These are phyloP conservation scores for Lanmaoa rubissima DNA, from an alignment of 768 basidiomycete genomes.

Conservation along the genomic window DNA sequence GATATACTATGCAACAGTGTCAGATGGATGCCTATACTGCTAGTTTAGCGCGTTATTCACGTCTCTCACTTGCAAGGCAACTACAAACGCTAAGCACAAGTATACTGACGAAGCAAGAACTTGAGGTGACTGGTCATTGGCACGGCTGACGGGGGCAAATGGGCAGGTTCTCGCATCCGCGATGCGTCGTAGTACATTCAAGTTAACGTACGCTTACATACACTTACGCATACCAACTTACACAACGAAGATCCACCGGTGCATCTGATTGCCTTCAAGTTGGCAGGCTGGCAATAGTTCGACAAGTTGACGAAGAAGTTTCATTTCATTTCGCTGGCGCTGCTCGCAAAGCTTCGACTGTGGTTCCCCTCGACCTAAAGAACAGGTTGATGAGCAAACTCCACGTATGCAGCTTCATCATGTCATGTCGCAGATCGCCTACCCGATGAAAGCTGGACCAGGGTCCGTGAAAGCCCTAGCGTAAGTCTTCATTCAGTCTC, in stretches of 20 bases:
- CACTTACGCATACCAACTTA: not conserved
- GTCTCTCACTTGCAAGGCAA: too few relatives aligned
- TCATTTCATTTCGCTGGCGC: not conserved
- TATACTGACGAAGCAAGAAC: not conserved
- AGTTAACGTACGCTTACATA: not conserved
- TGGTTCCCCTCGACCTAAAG: slow-evolving; percentile 17
- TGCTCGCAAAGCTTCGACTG: slow-evolving; percentile 5
- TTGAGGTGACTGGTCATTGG: not conserved
- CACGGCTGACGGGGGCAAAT: not conserved
- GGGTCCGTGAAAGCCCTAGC: slow-evolving; percentile 28
- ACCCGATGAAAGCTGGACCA: slow-evolving; percentile 27
- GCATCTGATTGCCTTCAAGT: not conserved
- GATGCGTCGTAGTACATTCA: not conserved
- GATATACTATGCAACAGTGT: too few relatives aligned
- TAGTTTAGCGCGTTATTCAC: too few relatives aligned
- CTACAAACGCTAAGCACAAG: not conserved
- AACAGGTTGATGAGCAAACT: not conserved
- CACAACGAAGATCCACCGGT: not conserved
- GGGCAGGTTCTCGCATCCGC: not conserved
- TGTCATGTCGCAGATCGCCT: slow-evolving; percentile 1
- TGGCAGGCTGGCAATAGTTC: not conserved
- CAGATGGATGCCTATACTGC: not conserved
- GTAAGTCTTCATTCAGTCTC: not conserved
- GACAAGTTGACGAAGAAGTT: too few relatives aligned
- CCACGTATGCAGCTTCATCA: too few relatives aligned